Evolutionary conservation across 495 filamentous ascomycete species (phyloP), one percentile per base, ranked within the genome.

Genomic region (Zalerion maritima): DNA sequence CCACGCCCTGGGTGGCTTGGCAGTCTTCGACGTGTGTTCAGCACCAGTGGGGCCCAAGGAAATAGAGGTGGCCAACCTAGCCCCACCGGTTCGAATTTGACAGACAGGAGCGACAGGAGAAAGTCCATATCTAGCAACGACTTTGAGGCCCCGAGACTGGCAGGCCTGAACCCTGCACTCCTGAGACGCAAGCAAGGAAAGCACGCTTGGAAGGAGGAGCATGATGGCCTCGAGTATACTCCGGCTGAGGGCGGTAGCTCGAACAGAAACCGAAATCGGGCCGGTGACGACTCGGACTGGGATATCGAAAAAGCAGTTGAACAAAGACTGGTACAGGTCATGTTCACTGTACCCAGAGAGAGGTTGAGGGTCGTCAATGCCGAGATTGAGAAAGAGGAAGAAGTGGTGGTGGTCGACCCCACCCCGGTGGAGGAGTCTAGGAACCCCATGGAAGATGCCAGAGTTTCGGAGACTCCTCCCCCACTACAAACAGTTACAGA

Each of bases 301-400:
- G 86, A 94, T 45, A 68, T 94, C 19, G 87, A 94, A 49, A 68
- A 68, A 24, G 82, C 81, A 4, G 78, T 79, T 1, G 75, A 86
- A 52, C 70, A 67, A 28, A 52, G 84, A 24, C 66, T 81, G 10
- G 86, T 96, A 35, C 87, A 96, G 55, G 70, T 91, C 37, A 91
- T 91, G 60, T 96, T 91, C 50, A 92, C 85, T 1, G 81, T 92
- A 33, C 87, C 87, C 26, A 78, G 72, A 49, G 77, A 84, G 56
- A 71, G 66, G 48, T 47, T 96, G 40, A 61, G 87, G 28, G 83
- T 96, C 8, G 85, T 94, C 6, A 96, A 96, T 56, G 71, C 60
- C 35, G 60, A 56, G 49, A 55, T 54, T 32, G 59, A 52, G 56
- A 60, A 47, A 36, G 57, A 47, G 45, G 55, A 48, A 57, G 68